Evolutionary conservation across 345 rosid genomes (phyloP).

Genomic region (Odontarrhena argentea): DNA sequence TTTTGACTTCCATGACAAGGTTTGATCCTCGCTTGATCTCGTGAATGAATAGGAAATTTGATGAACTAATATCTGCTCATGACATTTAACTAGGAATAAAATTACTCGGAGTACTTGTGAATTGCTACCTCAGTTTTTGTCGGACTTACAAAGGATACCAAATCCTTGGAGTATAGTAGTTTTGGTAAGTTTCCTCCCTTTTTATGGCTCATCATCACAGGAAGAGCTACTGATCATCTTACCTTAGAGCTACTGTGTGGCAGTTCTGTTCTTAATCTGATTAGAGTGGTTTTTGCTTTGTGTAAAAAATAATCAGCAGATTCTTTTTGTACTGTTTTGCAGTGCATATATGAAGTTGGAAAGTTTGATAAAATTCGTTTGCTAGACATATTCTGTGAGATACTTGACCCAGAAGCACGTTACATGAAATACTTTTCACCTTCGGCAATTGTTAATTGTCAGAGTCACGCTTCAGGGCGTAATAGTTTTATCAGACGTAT

Average conservation of each 20-base stretch:
- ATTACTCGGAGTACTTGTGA: conserved; percentile 49
- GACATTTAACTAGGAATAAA: conserved; percentile 53
- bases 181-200: conserved; percentile 58
- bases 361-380: conserved; percentile 60
- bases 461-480: conserved; percentile 39
- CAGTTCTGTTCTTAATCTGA: conserved; percentile 15
- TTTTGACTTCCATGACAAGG: conserved; percentile 15
- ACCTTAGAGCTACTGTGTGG: conserved; percentile 20
- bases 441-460: conserved; percentile 26
- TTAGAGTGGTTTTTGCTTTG: conserved; percentile 27
- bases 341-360: conserved; percentile 81
- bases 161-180: conserved; percentile 66
- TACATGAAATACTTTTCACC: conserved; percentile 45
- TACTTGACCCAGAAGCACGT: conserved; percentile 69
- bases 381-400: conserved; percentile 83
- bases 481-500: conserved; percentile 51
- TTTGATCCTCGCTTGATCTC: conserved; percentile 24
- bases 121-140: conserved; percentile 53
- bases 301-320: conserved; percentile 18
- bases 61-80: conserved; percentile 38
- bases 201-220: conserved; percentile 8
- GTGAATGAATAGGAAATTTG: conserved; percentile 17
- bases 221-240: neutral
- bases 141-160: conserved; percentile 66
- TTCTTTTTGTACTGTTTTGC: conserved; percentile 35